phyloP scores from a whole-genome alignment of 1,139 yeast genomes.

The Meyerozyma carpophila region DNA sequence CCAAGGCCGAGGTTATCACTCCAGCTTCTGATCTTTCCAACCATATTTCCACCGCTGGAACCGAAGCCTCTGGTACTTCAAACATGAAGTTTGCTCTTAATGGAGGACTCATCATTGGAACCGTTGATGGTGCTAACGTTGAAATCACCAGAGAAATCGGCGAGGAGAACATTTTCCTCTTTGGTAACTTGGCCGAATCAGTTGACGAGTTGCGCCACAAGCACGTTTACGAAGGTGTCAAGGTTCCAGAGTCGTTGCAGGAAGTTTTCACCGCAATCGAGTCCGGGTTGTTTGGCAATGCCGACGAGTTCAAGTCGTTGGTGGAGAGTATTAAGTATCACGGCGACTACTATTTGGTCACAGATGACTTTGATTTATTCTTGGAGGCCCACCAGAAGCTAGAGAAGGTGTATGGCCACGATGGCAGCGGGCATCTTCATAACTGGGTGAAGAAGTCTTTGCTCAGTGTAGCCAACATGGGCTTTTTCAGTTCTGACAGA shows the following conservation, averaged over 20 bases:
- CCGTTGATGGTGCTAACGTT: slow-evolving; percentile 96
- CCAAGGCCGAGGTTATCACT: slow-evolving; percentile 85
- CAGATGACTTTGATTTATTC: slow-evolving; percentile 85
- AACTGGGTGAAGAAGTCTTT: slow-evolving; percentile 77
- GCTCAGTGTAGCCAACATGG: slow-evolving; percentile 84
- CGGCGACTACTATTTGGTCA: slow-evolving; percentile 83
- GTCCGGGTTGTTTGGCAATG: slow-evolving; percentile 65
- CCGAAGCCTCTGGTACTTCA: slow-evolving; percentile 95
- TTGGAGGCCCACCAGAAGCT: slow-evolving; percentile 74
- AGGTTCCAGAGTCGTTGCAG: slow-evolving; percentile 51
- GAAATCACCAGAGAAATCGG: slow-evolving; percentile 93
- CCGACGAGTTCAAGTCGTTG: slow-evolving; percentile 61
- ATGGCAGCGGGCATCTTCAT: slow-evolving; percentile 49
- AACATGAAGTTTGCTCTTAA: slow-evolving; percentile 93
- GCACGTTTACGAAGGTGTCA: slow-evolving; percentile 57
- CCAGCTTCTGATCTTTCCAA: slow-evolving; percentile 91
- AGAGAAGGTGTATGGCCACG: slow-evolving; percentile 60
- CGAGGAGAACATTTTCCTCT: slow-evolving; percentile 85
- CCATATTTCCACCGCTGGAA: slow-evolving; percentile 97
- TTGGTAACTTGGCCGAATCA: slow-evolving; percentile 85
- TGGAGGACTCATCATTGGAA: slow-evolving; percentile 92
- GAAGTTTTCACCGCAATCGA: slow-evolving; percentile 68
- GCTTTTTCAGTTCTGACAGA: slow-evolving; percentile 87
- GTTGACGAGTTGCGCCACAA: slow-evolving; percentile 81
- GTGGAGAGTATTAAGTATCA: slow-evolving; percentile 64